Evolutionary conservation across 805 yeast species (phyloP), one percentile per base, ranked within the genome.

Genomic region (Pichia ethanolica): DNA sequence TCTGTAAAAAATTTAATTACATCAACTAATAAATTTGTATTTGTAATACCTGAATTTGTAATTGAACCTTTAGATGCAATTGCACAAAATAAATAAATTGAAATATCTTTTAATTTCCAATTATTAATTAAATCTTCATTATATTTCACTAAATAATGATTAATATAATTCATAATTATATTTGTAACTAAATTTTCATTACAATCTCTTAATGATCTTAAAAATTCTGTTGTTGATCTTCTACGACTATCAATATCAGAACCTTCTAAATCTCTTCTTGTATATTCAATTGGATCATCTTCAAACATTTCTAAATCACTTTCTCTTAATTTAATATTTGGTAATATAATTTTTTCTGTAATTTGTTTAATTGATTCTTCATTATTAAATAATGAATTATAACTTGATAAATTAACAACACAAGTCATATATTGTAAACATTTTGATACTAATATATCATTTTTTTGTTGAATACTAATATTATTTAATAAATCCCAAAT

Each of bases 271-370:
- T 93, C 99, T 53, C 96, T 77, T 60, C 98, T 78, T 25, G 90
- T 90, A 63, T 76, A 93, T 59, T 88, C 95, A 48, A 93, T 84
- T 36, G 99, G 99, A 63, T 93, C 99, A 67, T 93, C 99, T 67
- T 93, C 99, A 65, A 93, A 91, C 53, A 83, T 67, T 66, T 95
- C 99, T 60, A 88, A 89, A 63, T 93, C 99, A 2, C 85, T 74
- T 50, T 86, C 91, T 60, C 98, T 81, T 52, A 93, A 75, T 10
- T 82, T 77, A 58, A 90, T 81, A 64, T 93, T 93, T 37, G 99
- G 99, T 54, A 93, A 73, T 46, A 93, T 81, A 54, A 93, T 85
- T 57, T 86, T 83, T 59, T 85, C 87, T 5, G 90, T 79, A 44
- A 93, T 78, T 62, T 86, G 89, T 56, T 81, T 79, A 59, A 93